Base-by-base conservation (phyloP, 2,329 filamentous ascomycete species). In the Coleophoma cylindrospora region DNA sequence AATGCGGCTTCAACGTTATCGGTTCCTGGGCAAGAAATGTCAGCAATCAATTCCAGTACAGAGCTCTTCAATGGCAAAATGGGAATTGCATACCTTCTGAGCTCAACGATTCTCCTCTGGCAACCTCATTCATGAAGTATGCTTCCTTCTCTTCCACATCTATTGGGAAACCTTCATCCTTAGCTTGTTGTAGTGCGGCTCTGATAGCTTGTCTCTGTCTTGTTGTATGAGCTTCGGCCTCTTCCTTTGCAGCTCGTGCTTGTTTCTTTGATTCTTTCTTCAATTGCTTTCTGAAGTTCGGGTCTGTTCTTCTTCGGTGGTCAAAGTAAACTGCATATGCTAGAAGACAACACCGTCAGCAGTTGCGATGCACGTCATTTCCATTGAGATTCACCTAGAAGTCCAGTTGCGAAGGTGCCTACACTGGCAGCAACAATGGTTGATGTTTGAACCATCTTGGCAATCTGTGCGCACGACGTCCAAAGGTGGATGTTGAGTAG, bases 41-140 rank as follows among this genome's bases (percentile, higher is more conserved):
- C 21, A 50, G 48, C 46, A 36, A 6, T 7, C 36, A 14, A 9
- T 38, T 38, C 36, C 6, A n/a, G 7, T 17, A 14, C 36, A 14
- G 11, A 38, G 27, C 43, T 21, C 11, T 21, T 41, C 36, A 40
- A 40, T 15, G 12, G 43, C 7, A 36, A 41, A 50, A 38, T 13
- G 17, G 12, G 11, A 40, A 27, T 34, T 13, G 11, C 81, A 68
- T 80, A 94, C 91, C 89, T 70, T 95, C 87, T 63, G 83, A 76
- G 66, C 86, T 89, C 66, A 96, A 78, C 49, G 80, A 73, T 77
- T 99, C 94, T 66, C 94, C 94, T 66, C 83, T 77, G 61, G 91
- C 89, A 57, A 99, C 91, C 73, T 96, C 90, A 68, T 90, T 85
- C 83, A 97, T 95, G 74, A 99, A 99, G 77, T 89, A 99, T 54